phyloP scores from a whole-genome alignment of 768 basidiomycete genomes.

The Thelephora aurantiotincta region DNA sequence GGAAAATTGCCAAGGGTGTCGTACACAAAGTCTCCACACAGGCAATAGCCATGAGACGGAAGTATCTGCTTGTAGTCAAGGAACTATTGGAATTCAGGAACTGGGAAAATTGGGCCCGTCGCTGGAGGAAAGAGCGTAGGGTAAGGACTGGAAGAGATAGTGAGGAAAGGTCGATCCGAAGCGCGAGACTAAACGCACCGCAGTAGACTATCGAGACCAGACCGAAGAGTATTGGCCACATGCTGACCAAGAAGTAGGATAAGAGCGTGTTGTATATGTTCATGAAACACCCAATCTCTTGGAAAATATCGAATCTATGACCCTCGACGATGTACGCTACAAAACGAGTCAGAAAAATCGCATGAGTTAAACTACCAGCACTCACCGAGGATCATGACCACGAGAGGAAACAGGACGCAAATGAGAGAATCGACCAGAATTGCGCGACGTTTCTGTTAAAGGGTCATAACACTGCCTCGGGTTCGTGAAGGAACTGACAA shows the following conservation, averaged over 20 bases:
- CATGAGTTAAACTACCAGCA: too few relatives aligned
- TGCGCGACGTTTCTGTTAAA: slow-evolving; percentile 31
- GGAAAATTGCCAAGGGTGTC: slow-evolving; percentile 9
- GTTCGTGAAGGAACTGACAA: too few relatives aligned
- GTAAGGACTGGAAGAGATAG: slow-evolving; percentile 20
- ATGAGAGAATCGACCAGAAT: slow-evolving; percentile 14
- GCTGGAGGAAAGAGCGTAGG: slow-evolving; percentile 26
- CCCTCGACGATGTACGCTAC: slow-evolving; percentile 12
- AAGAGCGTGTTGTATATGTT: slow-evolving; percentile 21
- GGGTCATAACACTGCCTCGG: too few relatives aligned
- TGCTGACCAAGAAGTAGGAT: slow-evolving; percentile 20
- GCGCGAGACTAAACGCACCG: slow-evolving; percentile 15
- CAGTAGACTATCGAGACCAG: slow-evolving; percentile 25
- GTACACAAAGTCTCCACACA: slow-evolving; percentile 10
- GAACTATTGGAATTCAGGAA: slow-evolving; percentile 7
- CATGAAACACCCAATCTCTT: slow-evolving; percentile 34
- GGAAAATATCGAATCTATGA: slow-evolving; percentile 30
- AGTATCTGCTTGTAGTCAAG: slow-evolving; percentile 3
- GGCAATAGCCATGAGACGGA: slow-evolving; percentile 35
- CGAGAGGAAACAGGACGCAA: slow-evolving; percentile 12
- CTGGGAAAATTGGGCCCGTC: slow-evolving; percentile 14
- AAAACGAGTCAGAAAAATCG: slow-evolving; percentile 7
- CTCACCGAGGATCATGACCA: too few relatives aligned
- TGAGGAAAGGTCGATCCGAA: not conserved
- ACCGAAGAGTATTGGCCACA: slow-evolving; percentile 27